Base-by-base conservation (phyloP, 805 yeast species). In the Cyberlindnera xylosilytica region DNA sequence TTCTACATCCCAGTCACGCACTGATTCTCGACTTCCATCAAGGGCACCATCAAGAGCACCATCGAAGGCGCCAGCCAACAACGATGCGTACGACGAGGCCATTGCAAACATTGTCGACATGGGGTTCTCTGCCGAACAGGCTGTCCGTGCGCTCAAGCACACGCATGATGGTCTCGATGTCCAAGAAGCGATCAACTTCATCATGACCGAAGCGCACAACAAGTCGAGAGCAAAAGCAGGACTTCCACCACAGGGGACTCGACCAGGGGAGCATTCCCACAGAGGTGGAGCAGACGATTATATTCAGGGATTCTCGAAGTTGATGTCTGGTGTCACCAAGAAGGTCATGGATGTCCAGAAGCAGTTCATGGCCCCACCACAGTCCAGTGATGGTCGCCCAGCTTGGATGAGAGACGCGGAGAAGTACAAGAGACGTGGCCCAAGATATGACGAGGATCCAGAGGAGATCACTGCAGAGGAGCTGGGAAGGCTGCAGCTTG, bases 91-190 rank as follows among this genome's bases (percentile, higher is more conserved):
- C 34, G 85, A 80, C 49, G 65, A 64, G 32, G 69, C 78, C 1
- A 57, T 86, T 15, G 91, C 91, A 0, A 85, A 79, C 51, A 66
- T 87, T 33, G 62, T 85, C 3, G 93, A 87, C 45, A 87, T 87
- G 79, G 96, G 96, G 3, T 87, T 87, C 54, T 62, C 82, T 1
- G 65, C 74, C 1, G 80, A 77, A 2, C 75, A 70, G 39, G 79
- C 93, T 4, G 72, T 69, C 20, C 62, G 64, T 3, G 95, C 95
- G 0, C 67, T 87, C 28, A 70, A 63, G 7, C 63, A 68, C 35
- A 76, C 81, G 0, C 60, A 56, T 1, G 54, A 64, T 26, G 87
- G 89, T 0, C 57, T 71, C 6, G 77, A 83, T 50, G 66, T 86
- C 8, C 76, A 81, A 44, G 72, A 67, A 19, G 89, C 95, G 23